Evolutionary conservation across 805 yeast genomes (phyloP).

Genomic region (Candida piceae): DNA sequence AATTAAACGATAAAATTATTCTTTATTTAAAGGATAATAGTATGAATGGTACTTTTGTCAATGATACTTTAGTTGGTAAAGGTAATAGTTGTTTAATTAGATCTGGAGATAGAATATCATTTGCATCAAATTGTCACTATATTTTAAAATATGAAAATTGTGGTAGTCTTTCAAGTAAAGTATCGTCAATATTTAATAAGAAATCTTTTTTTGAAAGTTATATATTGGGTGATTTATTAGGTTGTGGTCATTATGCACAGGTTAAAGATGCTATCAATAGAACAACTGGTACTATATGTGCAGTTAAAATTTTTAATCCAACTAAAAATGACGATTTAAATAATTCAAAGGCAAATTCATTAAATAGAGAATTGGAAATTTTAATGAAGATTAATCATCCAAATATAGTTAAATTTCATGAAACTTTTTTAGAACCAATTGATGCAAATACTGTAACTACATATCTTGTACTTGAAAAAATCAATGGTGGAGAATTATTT

Average conservation of each 20-base stretch:
- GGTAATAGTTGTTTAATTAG: conserved; percentile 45
- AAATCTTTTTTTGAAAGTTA: conserved; percentile 53
- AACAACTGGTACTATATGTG: conserved; percentile 54
- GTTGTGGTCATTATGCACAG: conserved; percentile 78
- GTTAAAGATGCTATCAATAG: conserved; percentile 65
- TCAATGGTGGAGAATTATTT: conserved; percentile 71
- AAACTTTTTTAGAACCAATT: conserved; percentile 48
- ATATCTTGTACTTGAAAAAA: conserved; percentile 65
- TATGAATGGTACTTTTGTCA: conserved; percentile 65
- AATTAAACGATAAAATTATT: conserved; percentile 32
- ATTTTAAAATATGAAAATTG: conserved; percentile 20
- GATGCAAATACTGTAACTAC: conserved; percentile 43
- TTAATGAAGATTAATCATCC: conserved; percentile 62
- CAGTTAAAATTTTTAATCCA: conserved; percentile 64
- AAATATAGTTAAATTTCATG: conserved; percentile 62
- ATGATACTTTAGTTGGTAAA: conserved; percentile 48
- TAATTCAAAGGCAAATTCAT: conserved; percentile 22
- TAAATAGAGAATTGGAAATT: conserved; percentile 65
- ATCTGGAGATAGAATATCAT: conserved; percentile 59
- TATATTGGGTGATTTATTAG: conserved; percentile 54
- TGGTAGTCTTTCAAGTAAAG: conserved; percentile 5
- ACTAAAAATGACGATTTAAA: conserved; percentile 28
- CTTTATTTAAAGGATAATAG: conserved; percentile 50
- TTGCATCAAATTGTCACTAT: conserved; percentile 37
- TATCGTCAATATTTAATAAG: too few relatives aligned